A percentile compares a stretch with the other conserved stretches of the same genome.
Evolutionary conservation across 139 green algal species (phyloP).

Genomic region (Coelastrella sp.): DNA sequence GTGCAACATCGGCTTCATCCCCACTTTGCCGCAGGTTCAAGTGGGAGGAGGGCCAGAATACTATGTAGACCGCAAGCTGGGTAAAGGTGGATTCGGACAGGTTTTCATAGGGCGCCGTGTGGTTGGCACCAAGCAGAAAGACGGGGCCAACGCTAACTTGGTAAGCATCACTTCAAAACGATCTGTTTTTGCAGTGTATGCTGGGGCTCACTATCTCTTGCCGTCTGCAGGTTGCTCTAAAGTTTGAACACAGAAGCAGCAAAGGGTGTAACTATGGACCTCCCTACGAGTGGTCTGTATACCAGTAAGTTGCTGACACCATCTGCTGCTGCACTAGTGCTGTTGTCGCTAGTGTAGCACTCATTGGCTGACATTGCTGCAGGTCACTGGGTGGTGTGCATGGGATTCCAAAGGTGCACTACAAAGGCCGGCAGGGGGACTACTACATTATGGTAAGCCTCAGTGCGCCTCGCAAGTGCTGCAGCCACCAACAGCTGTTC

Average conservation of each 20-base stretch:
- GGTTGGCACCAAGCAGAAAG: slow-evolving; percentile 73
- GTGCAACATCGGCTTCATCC: slow-evolving; percentile 7
- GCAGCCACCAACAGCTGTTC: background rate
- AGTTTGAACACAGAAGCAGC: slow-evolving; percentile 97
- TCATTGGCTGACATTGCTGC: background rate
- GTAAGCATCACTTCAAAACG: slow-evolving; percentile 54
- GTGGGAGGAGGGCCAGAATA: slow-evolving; percentile 91
- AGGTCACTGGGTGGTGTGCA: slow-evolving; percentile 83
- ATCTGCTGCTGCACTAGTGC: background rate
- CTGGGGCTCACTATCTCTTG: background rate
- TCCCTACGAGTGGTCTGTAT: slow-evolving; percentile 99
- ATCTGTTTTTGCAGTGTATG: background rate
- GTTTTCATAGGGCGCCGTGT: slow-evolving; percentile 88
- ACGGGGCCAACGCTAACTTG: slow-evolving; percentile 82
- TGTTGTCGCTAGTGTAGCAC: background rate
- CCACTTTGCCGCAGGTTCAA: slow-evolving; percentile 71
- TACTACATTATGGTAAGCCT: slow-evolving; percentile 98
- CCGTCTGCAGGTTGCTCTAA: slow-evolving; percentile 89
- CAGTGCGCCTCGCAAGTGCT: background rate
- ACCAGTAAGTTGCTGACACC: slow-evolving; percentile 76
- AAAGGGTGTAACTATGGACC: slow-evolving; percentile 99
- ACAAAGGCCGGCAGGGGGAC: slow-evolving; percentile 96
- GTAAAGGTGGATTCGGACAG: slow-evolving; percentile 96
- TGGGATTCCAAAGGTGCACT: slow-evolving; percentile 96
- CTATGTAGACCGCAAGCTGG: slow-evolving; percentile 91